Conservation (phyloP, 805 yeast species). For the Teunomyces stri region DNA sequence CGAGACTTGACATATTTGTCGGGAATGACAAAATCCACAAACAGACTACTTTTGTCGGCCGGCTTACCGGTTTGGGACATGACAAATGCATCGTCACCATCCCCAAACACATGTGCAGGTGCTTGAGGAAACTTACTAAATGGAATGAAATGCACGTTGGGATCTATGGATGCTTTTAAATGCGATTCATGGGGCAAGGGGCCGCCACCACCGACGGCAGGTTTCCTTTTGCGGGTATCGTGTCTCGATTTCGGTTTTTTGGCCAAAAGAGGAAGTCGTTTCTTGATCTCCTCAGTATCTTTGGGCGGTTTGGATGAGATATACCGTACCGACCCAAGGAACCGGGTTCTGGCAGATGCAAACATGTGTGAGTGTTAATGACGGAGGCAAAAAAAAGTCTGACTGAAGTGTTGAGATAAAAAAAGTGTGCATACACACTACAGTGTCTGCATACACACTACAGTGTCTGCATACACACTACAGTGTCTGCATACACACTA, state of each 20-base stretch:
- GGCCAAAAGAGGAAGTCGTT: conserved; percentile 1
- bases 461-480: too few species aligned
- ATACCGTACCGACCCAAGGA: conserved; percentile 5
- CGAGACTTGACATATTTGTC: conserved; percentile 21
- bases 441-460: too few species aligned
- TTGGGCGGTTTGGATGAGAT: conserved; percentile 15
- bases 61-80: neutral
- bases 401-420: neutral
- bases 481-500: too few species aligned
- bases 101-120: conserved; percentile 15
- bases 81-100: neutral
- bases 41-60: neutral
- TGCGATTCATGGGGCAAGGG: neutral
- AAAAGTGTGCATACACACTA: neutral
- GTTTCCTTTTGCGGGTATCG: conserved; percentile 7
- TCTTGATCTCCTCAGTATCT: conserved; percentile 8
- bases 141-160: conserved; percentile 20
- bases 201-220: neutral
- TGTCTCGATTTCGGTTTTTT: conserved; percentile 3
- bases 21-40: conserved; percentile 26
- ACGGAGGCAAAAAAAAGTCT: neutral
- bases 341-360: neutral
- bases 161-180: conserved; percentile 6
- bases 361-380: neutral
- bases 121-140: conserved; percentile 33